Evolutionary conservation across 2,329 filamentous ascomycete species (phyloP).

Genomic region (Keithomyces neogunnii): DNA sequence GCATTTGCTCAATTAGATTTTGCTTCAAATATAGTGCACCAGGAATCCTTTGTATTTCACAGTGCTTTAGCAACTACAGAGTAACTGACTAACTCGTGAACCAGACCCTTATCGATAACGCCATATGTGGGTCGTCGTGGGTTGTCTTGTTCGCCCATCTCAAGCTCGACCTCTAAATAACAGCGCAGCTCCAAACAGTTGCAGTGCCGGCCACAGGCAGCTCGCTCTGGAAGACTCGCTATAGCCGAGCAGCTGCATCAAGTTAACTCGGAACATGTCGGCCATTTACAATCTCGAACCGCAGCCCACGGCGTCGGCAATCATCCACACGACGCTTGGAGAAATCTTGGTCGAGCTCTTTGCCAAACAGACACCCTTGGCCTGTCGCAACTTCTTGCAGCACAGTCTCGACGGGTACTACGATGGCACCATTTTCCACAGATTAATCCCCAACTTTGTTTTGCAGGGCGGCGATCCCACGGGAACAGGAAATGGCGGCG

Average conservation of each 20-base stretch:
- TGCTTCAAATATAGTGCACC: too few relatives aligned
- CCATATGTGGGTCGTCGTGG: neutral
- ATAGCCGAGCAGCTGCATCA: neutral
- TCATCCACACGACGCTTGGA: slow-evolving; percentile 83
- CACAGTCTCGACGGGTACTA: slow-evolving; percentile 94
- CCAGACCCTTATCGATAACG: neutral
- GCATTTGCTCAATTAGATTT: too few relatives aligned
- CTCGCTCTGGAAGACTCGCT: neutral
- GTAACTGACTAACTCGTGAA: too few relatives aligned
- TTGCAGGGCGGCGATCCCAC: slow-evolving; percentile 93
- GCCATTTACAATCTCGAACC: slow-evolving; percentile 91
- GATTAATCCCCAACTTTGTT: slow-evolving; percentile 84
- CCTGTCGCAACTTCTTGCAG: slow-evolving; percentile 92
- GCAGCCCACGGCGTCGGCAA: slow-evolving; percentile 83
- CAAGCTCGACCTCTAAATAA: neutral
- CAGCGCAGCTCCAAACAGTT: neutral
- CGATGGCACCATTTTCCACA: slow-evolving; percentile 87
- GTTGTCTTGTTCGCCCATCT: neutral
- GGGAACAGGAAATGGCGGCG: slow-evolving; percentile 82
- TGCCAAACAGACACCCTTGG: slow-evolving; percentile 85
- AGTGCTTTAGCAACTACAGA: too few relatives aligned
- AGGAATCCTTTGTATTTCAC: too few relatives aligned
- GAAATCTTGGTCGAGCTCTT: slow-evolving; percentile 90
- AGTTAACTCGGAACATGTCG: slow-evolving; percentile 53
- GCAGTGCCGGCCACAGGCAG: neutral